Evolutionary conservation across 2,329 filamentous ascomycete species (phyloP).

Genomic region (Teratosphaeria gauchensis): DNA sequence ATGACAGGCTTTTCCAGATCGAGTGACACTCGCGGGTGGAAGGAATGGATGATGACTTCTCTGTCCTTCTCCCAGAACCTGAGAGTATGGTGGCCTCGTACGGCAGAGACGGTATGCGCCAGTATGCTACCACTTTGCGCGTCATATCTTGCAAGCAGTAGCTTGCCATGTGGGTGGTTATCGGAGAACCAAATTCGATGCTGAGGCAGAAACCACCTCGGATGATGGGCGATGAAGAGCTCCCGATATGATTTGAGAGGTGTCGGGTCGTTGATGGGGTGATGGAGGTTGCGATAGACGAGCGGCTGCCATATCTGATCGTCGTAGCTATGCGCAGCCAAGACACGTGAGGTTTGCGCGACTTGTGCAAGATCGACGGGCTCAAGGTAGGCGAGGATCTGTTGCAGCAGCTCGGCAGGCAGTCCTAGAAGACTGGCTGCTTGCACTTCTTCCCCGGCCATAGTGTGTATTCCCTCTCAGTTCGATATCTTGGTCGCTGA

Average conservation of each 20-base stretch:
- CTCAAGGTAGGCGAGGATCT: conserved; percentile 58
- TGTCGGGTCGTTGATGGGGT: conserved; percentile 43
- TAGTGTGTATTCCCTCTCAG: not conserved
- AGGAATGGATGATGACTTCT: conserved; percentile 60
- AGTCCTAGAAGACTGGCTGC: conserved; percentile 41
- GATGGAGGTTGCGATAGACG: conserved; percentile 59
- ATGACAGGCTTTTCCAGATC: conserved; percentile 64
- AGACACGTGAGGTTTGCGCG: conserved; percentile 50
- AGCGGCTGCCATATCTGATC: conserved; percentile 65
- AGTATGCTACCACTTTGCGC: conserved; percentile 65
- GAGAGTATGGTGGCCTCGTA: conserved; percentile 45
- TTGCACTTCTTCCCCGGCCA: not conserved
- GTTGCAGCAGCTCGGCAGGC: conserved; percentile 64
- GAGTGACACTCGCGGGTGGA: conserved; percentile 59
- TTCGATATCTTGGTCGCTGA: not conserved
- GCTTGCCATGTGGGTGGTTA: conserved; percentile 58
- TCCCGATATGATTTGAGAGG: conserved; percentile 57
- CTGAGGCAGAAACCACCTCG: conserved; percentile 73
- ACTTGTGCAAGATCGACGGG: conserved; percentile 53
- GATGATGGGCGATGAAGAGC: conserved; percentile 65
- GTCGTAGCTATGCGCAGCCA: conserved; percentile 50
- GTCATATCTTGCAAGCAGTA: conserved; percentile 71
- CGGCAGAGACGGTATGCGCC: conserved; percentile 65
- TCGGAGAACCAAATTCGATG: conserved; percentile 84
- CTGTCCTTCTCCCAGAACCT: conserved; percentile 56